Base-by-base conservation (phyloP, 2,329 filamentous ascomycete species). In the Helotiales sp. region DNA sequence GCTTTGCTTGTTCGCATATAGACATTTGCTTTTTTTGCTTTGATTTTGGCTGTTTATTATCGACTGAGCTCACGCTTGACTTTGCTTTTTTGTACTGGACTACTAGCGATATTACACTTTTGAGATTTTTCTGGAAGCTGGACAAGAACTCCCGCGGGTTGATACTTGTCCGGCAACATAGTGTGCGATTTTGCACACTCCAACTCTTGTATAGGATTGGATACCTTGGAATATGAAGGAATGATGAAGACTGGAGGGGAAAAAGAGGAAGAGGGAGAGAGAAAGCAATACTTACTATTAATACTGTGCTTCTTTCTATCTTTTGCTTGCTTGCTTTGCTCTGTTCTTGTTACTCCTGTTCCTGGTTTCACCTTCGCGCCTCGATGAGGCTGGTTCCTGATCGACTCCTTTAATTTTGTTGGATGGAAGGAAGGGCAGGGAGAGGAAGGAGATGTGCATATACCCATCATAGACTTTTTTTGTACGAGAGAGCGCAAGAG, bases 201-300 rank as follows among this genome's bases (percentile, higher is more conserved):
- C n/a, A 10, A 37, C 34, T 37, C 30, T 61, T 72, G 71, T 72
- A 72, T 67, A 69, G 64, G 70, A 70, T 70, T 70, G 67, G 66
- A 68, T 60, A 45, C 40, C 40, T 45, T 34, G n/a, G 57, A 15
- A 30, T 20, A 37, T 50, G 43, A 30, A 61, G 3, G 54, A 57
- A 52, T 47, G 67, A 69, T n/a, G n/a, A n/a, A n/a, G n/a, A n/a
- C n/a, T n/a, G n/a, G n/a, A n/a, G n/a, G n/a, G n/a, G n/a, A n/a
- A n/a, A n/a, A n/a, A n/a, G n/a, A 54, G 45, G 61, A 59, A 13
- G 52, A 15, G 22, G 43, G 47, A 24, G 15, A 62, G 47, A 50
- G 15, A 24, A 10, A 40, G n/a, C n/a, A n/a, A 11, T 37, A 17
- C 47, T 37, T 34, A 28, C 54, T 22, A 52, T 62, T 52, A 62